Percentiles rank a stretch among this genome's conserved stretches.
Evolutionary conservation across 1,284 basidiomycete species (phyloP).

Genomic region (Bjerkandera adusta): DNA sequence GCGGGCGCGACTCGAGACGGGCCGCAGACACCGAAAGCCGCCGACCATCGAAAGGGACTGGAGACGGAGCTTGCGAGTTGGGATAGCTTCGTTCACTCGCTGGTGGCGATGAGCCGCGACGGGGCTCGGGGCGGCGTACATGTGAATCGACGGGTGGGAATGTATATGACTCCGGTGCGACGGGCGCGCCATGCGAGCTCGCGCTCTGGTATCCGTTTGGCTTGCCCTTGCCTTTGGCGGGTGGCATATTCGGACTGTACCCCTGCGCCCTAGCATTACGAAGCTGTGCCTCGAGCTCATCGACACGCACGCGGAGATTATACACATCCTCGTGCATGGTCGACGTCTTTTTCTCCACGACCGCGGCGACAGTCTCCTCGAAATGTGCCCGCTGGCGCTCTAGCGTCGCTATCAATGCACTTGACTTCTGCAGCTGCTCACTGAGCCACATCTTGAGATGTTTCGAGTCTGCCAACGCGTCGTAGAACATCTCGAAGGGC

Average conservation of each 20-base stretch:
- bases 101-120: constrained; percentile 23
- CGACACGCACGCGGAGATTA: constrained; percentile 47
- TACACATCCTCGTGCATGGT: constrained; percentile 56
- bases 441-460: constrained; percentile 70
- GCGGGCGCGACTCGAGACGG: constrained; percentile 40
- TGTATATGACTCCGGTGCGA: constrained; percentile 41
- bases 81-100: constrained; percentile 31
- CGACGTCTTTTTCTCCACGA: constrained; percentile 56
- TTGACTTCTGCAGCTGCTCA: constrained; percentile 66
- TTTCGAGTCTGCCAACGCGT: constrained; percentile 71
- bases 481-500: constrained; percentile 77
- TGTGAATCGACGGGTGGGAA: constrained; percentile 40
- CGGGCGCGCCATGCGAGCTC: constrained; percentile 30
- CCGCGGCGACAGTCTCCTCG: constrained; percentile 51
- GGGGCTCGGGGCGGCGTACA: constrained; percentile 17
- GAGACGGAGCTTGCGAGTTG: constrained; percentile 39
- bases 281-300: constrained; percentile 31
- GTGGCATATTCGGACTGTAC: constrained; percentile 23
- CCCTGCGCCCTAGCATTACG: constrained; percentile 19
- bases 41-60: constrained; percentile 45
- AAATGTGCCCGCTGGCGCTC: constrained; percentile 56
- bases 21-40: constrained; percentile 47
- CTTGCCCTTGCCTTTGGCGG: constrained; percentile 27
- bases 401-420: constrained; percentile 47
- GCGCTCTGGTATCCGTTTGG: constrained; percentile 34